Evolutionary conservation across 768 basidiomycete genomes (phyloP).

Genomic region (Psilocybe cyanescens): DNA sequence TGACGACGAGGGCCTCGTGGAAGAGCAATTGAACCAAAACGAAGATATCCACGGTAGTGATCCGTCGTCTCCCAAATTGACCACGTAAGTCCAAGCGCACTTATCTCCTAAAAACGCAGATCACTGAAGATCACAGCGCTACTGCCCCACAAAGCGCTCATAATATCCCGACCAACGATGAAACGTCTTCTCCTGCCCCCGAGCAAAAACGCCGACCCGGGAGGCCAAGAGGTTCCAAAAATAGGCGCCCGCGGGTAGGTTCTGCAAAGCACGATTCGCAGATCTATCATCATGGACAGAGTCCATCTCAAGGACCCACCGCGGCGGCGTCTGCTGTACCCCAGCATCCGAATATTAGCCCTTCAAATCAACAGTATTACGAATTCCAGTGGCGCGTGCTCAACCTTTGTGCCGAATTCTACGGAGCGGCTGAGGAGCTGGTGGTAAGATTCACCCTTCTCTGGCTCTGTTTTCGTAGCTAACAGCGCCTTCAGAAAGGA

Average conservation of each 20-base stretch:
- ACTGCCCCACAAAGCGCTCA: constrained; percentile 22
- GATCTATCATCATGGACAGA: constrained; percentile 49
- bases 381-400: constrained; percentile 87
- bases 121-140: constrained; percentile 21
- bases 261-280: constrained; percentile 39
- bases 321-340: constrained; percentile 34
- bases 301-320: constrained; percentile 31
- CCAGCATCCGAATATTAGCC: constrained; percentile 52
- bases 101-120: not conserved
- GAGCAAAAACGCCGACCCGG: constrained; percentile 75
- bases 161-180: constrained; percentile 28
- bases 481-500: constrained; percentile 44
- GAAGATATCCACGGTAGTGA: constrained; percentile 43
- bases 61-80: constrained; percentile 39
- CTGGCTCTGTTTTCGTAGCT: constrained; percentile 14
- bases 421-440: constrained; percentile 83
- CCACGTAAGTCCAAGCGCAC: constrained; percentile 24
- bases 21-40: constrained; percentile 62
- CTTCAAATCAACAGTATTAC: constrained; percentile 79
- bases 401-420: constrained; percentile 84
- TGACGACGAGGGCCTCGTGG: constrained; percentile 76
- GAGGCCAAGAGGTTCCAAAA: constrained; percentile 81
- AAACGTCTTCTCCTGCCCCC: constrained; percentile 33
- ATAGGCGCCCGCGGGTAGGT: constrained; percentile 51
- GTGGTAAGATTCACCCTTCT: constrained; percentile 50